These are phyloP conservation scores for Guyanaporus albipodus DNA, from an alignment of 768 basidiomycete genomes.

Conservation along the genomic window DNA sequence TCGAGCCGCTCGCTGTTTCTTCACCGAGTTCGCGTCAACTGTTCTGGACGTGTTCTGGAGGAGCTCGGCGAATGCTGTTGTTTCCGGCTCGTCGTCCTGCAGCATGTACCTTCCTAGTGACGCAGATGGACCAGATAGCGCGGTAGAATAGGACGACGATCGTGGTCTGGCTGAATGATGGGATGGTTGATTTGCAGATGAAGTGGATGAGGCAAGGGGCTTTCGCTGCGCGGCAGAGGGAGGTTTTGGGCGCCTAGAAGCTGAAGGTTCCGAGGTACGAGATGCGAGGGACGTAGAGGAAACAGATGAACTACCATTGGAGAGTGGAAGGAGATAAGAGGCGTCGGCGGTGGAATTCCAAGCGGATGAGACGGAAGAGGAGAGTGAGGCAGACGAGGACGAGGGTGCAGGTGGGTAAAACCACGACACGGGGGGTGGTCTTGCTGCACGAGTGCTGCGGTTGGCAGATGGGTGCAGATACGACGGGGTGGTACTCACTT, in stretches of 20 bases:
- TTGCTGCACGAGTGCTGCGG: slow-evolving; percentile 6
- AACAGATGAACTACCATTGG: neutral
- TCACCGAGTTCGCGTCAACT: slow-evolving; percentile 25
- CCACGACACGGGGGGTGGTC: slow-evolving; percentile 17
- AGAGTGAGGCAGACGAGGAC: neutral
- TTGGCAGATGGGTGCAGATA: neutral
- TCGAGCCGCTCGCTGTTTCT: slow-evolving; percentile 21
- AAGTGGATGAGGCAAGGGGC: slow-evolving; percentile 20
- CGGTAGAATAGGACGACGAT: slow-evolving; percentile 18
- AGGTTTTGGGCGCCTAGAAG: slow-evolving; percentile 7
- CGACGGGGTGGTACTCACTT: slow-evolving; percentile 12
- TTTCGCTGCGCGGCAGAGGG: slow-evolving; percentile 8
- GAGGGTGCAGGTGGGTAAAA: slow-evolving; percentile 12
- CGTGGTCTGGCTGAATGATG: slow-evolving; percentile 11
- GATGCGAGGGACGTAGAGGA: slow-evolving; percentile 2
- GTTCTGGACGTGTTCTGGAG: slow-evolving; percentile 21
- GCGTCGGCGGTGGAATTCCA: slow-evolving; percentile 9
- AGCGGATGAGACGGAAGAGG: slow-evolving; percentile 5
- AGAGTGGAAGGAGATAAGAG: slow-evolving; percentile 6
- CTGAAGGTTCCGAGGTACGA: slow-evolving; percentile 2
- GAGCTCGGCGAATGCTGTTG: slow-evolving; percentile 20
- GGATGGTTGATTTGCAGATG: slow-evolving; percentile 12
- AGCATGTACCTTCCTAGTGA: slow-evolving; percentile 2
- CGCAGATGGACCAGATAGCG: neutral
- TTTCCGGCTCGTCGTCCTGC: slow-evolving; percentile 22